These are phyloP conservation scores for Aspergillus sp. DNA, from an alignment of 2,329 filamentous ascomycete genomes.

Conservation along the genomic window DNA sequence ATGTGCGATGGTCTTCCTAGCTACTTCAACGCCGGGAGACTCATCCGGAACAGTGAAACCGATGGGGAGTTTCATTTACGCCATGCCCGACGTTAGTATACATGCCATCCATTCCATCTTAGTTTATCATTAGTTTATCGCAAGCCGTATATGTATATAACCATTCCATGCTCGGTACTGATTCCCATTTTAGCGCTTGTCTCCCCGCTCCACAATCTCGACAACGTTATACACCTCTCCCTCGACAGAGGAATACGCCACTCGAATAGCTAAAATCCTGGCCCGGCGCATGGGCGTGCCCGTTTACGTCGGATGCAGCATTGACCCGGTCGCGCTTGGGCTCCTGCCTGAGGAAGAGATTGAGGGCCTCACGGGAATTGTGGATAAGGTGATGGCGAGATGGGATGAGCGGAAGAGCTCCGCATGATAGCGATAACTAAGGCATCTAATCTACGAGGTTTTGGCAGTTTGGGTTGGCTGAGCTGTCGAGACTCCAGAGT, in stretches of 20 bases:
- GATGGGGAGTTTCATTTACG: slow-evolving; percentile 91
- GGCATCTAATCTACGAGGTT: neutral
- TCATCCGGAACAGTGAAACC: slow-evolving; percentile 43
- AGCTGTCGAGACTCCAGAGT: too few relatives aligned
- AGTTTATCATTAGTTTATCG: neutral
- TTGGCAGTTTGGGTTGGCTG: neutral
- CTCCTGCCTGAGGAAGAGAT: slow-evolving; percentile 91
- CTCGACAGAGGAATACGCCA: slow-evolving; percentile 80
- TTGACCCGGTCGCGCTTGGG: slow-evolving; percentile 73
- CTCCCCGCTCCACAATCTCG: slow-evolving; percentile 59
- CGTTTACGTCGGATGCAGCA: slow-evolving; percentile 87
- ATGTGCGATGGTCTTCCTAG: slow-evolving; percentile 57
- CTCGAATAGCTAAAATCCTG: slow-evolving; percentile 77
- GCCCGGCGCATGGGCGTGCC: slow-evolving; percentile 71
- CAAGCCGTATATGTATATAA: neutral
- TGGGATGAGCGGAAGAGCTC: slow-evolving; percentile 23
- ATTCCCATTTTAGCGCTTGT: slow-evolving; percentile 33
- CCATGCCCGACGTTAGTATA: slow-evolving; percentile 75
- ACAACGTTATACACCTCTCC: slow-evolving; percentile 75
- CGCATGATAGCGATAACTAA: neutral
- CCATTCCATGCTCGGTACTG: neutral
- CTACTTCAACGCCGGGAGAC: slow-evolving; percentile 52
- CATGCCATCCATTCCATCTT: neutral
- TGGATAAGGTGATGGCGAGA: slow-evolving; percentile 65
- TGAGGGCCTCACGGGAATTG: slow-evolving; percentile 76